Evolutionary conservation across 2,329 filamentous ascomycete species (phyloP).

Genomic region (Remersonia thermophila): DNA sequence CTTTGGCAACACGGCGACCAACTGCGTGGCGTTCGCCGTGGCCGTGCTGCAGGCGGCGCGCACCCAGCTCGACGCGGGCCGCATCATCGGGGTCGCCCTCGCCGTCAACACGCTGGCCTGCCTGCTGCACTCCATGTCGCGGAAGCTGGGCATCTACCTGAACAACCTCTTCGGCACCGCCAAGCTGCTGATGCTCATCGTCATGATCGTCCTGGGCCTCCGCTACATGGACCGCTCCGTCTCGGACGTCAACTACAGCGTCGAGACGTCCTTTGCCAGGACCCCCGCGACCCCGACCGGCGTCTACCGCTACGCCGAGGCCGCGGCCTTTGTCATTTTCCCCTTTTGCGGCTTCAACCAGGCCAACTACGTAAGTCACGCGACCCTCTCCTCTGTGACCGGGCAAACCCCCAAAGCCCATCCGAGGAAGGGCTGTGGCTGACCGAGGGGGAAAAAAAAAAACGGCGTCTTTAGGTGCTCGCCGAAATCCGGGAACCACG

Average conservation of each 20-base stretch:
- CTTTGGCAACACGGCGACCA: constrained; percentile 11
- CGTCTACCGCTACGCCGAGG: constrained; percentile 8
- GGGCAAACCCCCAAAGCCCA: neutral
- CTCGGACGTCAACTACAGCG: constrained; percentile 7
- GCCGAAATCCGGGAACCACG: constrained; percentile 10
- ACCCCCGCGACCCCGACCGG: constrained; percentile 6
- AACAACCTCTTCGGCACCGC: constrained; percentile 11
- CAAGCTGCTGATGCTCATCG: constrained; percentile 9
- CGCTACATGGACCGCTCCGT: constrained; percentile 4
- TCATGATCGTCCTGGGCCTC: constrained; percentile 9
- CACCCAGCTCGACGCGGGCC: neutral
- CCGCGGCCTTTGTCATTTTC: constrained; percentile 9
- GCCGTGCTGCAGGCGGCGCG: constrained; percentile 8
- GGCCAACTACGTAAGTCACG: constrained; percentile 10
- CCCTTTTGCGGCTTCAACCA: constrained; percentile 13
- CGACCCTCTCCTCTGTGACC: neutral
- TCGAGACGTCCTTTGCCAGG: constrained; percentile 2
- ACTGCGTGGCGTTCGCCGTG: constrained; percentile 10
- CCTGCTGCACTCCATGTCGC: constrained; percentile 11
- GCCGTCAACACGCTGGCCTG: constrained; percentile 10
- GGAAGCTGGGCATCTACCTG: constrained; percentile 11
- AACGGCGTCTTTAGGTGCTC: too few species aligned
- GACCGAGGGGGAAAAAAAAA: too few species aligned
- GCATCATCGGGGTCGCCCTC: constrained; percentile 9
- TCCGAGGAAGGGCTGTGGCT: too few species aligned